phyloP scores from a whole-genome alignment of 768 basidiomycete genomes.

The Pulveroboletus ravenelii region DNA sequence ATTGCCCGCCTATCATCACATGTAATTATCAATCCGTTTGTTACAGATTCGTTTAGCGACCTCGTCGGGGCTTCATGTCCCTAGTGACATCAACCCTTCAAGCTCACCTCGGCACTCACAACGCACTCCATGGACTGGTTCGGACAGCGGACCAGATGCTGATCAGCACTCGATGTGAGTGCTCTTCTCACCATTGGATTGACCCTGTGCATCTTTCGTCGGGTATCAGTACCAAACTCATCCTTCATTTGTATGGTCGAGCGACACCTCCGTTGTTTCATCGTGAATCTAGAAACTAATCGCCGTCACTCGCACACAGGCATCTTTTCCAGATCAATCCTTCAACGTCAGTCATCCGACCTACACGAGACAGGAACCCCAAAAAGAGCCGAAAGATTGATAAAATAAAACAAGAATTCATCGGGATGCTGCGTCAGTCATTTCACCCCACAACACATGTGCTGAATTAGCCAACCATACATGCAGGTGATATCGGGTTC shows the following conservation, averaged over 20 bases:
- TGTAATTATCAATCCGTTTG: background rate
- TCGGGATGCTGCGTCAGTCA: conserved; percentile 10
- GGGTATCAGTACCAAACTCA: too few relatives aligned
- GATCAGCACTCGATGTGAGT: background rate
- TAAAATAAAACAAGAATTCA: background rate
- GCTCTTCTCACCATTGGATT: background rate
- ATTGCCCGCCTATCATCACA: too few relatives aligned
- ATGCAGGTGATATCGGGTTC: conserved; percentile 6
- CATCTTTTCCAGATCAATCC: rapidly evolving
- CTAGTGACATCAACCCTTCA: background rate
- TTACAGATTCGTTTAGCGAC: background rate
- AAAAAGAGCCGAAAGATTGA: conserved; percentile 1
- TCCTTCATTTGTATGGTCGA: too few relatives aligned
- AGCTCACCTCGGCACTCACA: background rate
- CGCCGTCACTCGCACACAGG: background rate
- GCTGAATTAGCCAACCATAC: too few relatives aligned
- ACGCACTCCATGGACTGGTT: background rate
- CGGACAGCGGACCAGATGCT: too few relatives aligned
- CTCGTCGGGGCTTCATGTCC: background rate
- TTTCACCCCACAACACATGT: background rate
- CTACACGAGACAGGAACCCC: background rate
- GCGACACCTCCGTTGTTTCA: too few relatives aligned
- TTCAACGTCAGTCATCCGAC: background rate
- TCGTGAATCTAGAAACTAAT: too few relatives aligned
- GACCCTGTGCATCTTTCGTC: too few relatives aligned